Evolutionary conservation across 1,284 basidiomycete genomes (phyloP).

Genomic region (Trametes polyzona): DNA sequence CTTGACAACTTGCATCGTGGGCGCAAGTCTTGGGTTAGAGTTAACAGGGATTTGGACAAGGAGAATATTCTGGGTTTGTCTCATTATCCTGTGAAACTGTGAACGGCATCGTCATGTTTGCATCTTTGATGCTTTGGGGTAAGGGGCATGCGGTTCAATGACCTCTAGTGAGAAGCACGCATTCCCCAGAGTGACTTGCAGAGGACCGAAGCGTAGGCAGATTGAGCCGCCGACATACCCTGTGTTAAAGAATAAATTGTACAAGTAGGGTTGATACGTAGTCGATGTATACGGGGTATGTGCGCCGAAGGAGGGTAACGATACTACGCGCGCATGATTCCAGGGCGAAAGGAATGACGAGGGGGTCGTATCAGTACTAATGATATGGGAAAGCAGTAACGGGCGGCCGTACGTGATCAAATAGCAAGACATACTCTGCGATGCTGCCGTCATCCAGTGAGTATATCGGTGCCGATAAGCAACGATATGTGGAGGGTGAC

Average conservation of each 20-base stretch:
- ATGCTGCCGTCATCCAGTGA: constrained; percentile 3
- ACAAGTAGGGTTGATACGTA: constrained; percentile 28
- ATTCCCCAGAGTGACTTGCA: no score
- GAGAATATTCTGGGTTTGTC: no score
- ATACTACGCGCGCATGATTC: constrained; percentile 12
- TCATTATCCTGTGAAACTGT: no score
- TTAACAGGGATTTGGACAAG: no score
- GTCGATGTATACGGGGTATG: constrained; percentile 28
- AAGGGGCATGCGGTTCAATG: no score
- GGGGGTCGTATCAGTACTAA: constrained; percentile 10
- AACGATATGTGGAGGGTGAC: no score
- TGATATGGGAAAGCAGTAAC: not conserved
- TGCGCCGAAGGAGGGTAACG: constrained; percentile 27
- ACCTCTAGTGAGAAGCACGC: no score
- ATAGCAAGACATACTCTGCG: constrained; percentile 21
- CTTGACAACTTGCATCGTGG: no score
- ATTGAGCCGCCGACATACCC: constrained; percentile 15
- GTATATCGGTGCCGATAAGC: not conserved
- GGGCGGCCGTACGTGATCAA: constrained; percentile 17
- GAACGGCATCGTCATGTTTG: no score
- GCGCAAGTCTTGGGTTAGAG: no score
- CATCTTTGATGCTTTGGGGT: no score
- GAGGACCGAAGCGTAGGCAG: not conserved
- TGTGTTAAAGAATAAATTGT: constrained; percentile 23
- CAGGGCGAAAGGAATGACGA: not conserved